phyloP scores from a whole-genome alignment of 495 filamentous ascomycete genomes.

The Astrothelium macrocarpum region DNA sequence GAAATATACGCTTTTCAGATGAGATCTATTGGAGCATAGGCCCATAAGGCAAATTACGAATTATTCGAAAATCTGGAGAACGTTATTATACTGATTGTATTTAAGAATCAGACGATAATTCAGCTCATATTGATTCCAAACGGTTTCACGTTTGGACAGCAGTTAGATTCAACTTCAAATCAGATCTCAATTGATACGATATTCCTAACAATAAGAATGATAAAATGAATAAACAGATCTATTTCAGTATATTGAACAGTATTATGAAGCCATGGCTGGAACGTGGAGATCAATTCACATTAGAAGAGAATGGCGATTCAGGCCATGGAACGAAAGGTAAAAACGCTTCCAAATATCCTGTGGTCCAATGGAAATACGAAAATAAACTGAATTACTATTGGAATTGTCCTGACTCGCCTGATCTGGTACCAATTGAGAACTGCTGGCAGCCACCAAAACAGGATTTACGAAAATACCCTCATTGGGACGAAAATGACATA shows the following conservation, averaged over 20 bases:
- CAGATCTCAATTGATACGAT: slow-evolving; percentile 10
- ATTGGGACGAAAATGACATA: slow-evolving; percentile 9
- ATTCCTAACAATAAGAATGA: slow-evolving; percentile 13
- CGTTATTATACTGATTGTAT: slow-evolving; percentile 11
- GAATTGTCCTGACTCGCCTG: slow-evolving; percentile 9
- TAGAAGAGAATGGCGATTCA: slow-evolving; percentile 13
- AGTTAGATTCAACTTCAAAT: slow-evolving; percentile 14
- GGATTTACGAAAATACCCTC: slow-evolving; percentile 10
- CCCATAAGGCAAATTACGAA: background rate
- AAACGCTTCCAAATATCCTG: slow-evolving; percentile 6
- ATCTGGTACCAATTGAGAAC: slow-evolving; percentile 17
- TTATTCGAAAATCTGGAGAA: slow-evolving; percentile 3
- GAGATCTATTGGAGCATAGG: background rate
- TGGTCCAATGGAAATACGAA: slow-evolving; percentile 10
- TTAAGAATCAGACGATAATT: slow-evolving; percentile 2
- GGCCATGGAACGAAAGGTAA: slow-evolving; percentile 6
- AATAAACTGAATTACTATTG: slow-evolving; percentile 13
- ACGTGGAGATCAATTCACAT: slow-evolving; percentile 4
- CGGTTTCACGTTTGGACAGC: slow-evolving; percentile 9
- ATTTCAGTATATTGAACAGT: slow-evolving; percentile 13
- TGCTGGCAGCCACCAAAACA: slow-evolving; percentile 15
- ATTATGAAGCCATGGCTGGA: slow-evolving; percentile 14
- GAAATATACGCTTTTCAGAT: background rate
- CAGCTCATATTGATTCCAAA: slow-evolving; percentile 9
- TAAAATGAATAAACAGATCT: slow-evolving; percentile 12